A percentile compares a stretch with the other conserved stretches of the same genome.
phyloP scores from a whole-genome alignment of 345 rosid genomes.

The Bretschneidera sinensis region DNA sequence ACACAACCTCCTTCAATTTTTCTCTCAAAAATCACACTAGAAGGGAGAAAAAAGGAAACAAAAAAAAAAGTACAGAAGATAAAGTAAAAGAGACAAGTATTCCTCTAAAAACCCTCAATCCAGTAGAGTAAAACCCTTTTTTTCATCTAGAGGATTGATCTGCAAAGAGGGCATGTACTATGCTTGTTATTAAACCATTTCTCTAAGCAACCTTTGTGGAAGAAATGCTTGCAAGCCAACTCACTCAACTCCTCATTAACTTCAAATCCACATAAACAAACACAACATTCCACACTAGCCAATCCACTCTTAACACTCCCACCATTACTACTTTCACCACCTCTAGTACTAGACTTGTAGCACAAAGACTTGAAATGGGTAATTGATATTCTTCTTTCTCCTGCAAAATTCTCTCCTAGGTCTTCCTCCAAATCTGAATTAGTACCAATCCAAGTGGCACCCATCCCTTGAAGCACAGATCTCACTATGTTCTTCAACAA shows the following conservation, averaged over 20 bases:
- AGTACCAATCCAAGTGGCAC: constrained; percentile 1
- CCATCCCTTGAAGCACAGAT: constrained; percentile 43
- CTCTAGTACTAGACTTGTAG: not conserved
- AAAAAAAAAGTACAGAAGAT: too few species aligned
- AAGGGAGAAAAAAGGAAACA: too few species aligned
- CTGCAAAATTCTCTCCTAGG: constrained; percentile 13
- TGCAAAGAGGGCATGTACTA: constrained; percentile 73
- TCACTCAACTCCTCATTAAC: constrained; percentile 81
- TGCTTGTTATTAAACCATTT: constrained; percentile 64
- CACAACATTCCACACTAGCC: constrained; percentile 50
- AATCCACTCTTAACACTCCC: not conserved
- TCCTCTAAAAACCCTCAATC: not conserved
- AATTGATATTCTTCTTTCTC: constrained; percentile 39
- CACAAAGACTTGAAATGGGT: constrained; percentile 48
- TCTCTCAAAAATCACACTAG: too few species aligned
- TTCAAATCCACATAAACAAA: constrained; percentile 67
- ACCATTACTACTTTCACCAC: not conserved
- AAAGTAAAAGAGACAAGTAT: not conserved
- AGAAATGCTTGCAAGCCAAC: constrained; percentile 82
- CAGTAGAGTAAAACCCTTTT: not conserved
- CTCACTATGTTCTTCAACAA: constrained; percentile 50
- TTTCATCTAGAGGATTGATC: constrained; percentile 40
- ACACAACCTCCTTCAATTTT: too few species aligned
- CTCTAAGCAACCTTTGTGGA: constrained; percentile 68
- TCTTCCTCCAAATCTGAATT: constrained; percentile 22